Percentiles rank a stretch among this genome's conserved stretches.
phyloP scores from a whole-genome alignment of 2,329 filamentous ascomycete species.

The Phyllosticta citrichinensis region DNA sequence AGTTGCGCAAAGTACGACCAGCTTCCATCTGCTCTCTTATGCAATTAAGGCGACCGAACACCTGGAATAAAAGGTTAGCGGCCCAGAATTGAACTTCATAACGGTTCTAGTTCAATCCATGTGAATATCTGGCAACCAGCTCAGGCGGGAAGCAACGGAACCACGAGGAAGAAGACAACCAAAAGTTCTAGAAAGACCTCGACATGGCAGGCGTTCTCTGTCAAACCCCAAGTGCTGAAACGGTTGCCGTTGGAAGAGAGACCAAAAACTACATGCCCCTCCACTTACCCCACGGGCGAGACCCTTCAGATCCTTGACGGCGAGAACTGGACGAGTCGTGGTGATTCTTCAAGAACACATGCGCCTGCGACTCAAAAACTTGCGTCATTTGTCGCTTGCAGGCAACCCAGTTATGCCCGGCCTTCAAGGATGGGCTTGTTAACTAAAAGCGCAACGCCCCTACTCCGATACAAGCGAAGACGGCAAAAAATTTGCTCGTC shows the following conservation, averaged over 20 bases:
- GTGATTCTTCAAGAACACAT: neutral
- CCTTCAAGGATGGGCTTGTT: neutral
- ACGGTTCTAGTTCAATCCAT: neutral
- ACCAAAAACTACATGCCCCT: neutral
- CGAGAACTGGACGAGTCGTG: neutral
- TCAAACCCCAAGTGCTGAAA: neutral
- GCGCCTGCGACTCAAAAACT: neutral
- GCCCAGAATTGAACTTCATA: neutral
- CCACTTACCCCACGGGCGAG: neutral
- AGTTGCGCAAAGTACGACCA: neutral
- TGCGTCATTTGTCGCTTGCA: neutral
- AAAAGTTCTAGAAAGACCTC: neutral
- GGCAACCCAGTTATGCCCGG: neutral
- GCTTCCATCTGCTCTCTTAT: neutral
- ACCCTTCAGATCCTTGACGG: neutral
- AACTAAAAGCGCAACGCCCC: neutral
- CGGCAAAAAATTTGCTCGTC: neutral
- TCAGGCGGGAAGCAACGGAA: neutral
- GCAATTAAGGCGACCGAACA: neutral
- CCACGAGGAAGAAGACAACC: neutral
- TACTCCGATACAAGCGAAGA: neutral
- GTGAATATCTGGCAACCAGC: neutral
- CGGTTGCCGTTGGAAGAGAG: neutral
- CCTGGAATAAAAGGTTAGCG: neutral
- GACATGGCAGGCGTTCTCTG: neutral